These are phyloP conservation scores for Boletellus emodensis DNA, from an alignment of 768 basidiomycete species.

Conservation along the genomic window DNA sequence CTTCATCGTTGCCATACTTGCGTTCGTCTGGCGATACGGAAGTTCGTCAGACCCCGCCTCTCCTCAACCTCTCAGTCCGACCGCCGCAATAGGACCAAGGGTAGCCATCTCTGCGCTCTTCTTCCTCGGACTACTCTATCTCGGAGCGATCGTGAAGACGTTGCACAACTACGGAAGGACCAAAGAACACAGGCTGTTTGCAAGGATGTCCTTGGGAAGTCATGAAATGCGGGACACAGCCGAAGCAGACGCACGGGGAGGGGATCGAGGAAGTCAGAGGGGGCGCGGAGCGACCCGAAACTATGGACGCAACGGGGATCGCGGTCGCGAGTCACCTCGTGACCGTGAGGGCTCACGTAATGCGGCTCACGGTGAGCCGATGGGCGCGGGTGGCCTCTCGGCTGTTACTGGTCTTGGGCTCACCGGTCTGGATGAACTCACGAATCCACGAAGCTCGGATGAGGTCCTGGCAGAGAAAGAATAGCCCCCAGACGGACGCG, in stretches of 20 bases:
- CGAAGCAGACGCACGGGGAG: background rate
- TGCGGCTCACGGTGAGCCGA: slow-evolving; percentile 1
- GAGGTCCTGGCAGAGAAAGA: slow-evolving; percentile 16
- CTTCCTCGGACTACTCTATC: slow-evolving; percentile 56
- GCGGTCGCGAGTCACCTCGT: slow-evolving; percentile 3
- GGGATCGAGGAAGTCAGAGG: slow-evolving; percentile 4
- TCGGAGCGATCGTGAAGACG: slow-evolving; percentile 57
- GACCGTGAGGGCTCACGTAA: slow-evolving; percentile 12
- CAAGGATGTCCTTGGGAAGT: background rate
- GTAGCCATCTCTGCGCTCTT: slow-evolving; percentile 53
- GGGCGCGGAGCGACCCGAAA: background rate
- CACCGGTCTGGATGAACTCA: slow-evolving; percentile 18
- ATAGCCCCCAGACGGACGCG: background rate
- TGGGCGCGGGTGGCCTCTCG: slow-evolving; percentile 17
- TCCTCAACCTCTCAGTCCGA: slow-evolving; percentile 35
- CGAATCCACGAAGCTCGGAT: slow-evolving; percentile 5
- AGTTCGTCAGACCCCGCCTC: slow-evolving; percentile 37
- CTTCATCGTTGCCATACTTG: slow-evolving; percentile 58
- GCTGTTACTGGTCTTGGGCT: slow-evolving; percentile 29
- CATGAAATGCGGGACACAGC: background rate
- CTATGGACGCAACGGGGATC: background rate
- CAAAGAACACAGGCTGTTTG: background rate
- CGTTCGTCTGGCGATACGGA: slow-evolving; percentile 65
- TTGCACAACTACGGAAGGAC: slow-evolving; percentile 52
- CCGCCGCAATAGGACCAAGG: slow-evolving; percentile 47